phyloP scores from a whole-genome alignment of 768 basidiomycete species.

The Kwoniella sp. region DNA sequence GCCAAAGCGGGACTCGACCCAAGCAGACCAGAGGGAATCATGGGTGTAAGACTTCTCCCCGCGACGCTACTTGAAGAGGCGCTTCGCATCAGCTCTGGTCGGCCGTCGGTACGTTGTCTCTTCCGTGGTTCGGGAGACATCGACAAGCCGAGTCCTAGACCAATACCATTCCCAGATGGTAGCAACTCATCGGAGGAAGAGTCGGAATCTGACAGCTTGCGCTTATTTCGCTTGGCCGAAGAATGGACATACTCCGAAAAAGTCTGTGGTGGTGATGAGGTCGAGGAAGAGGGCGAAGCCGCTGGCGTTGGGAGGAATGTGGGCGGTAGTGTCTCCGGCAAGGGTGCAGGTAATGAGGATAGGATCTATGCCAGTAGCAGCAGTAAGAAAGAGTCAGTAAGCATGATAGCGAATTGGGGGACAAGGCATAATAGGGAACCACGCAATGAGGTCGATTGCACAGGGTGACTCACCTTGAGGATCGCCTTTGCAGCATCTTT shows the following conservation, averaged over 20 bases:
- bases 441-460: not conserved
- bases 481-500: constrained; percentile 29
- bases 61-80: not conserved
- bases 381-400: too few species aligned
- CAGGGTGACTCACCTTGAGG: constrained; percentile 29
- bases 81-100: constrained; percentile 3
- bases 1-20: not conserved
- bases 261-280: constrained; percentile 14
- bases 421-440: not conserved
- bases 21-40: not conserved
- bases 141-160: constrained; percentile 36
- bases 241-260: constrained; percentile 27
- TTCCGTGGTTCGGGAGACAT: constrained; percentile 8
- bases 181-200: constrained; percentile 2
- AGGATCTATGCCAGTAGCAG: constrained; percentile 32
- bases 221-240: constrained; percentile 24
- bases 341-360: constrained; percentile 36
- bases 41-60: constrained; percentile 12
- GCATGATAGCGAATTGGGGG: not conserved
- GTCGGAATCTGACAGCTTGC: constrained; percentile 17
- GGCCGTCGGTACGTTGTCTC: not conserved
- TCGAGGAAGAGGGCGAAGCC: constrained; percentile 19
- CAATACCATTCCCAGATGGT: constrained; percentile 16
- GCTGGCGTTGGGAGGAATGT: constrained; percentile 48
- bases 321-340: constrained; percentile 38